Percentiles rank a stretch among this genome's conserved stretches.
phyloP scores from a whole-genome alignment of 2,329 filamentous ascomycete genomes.

The Ascochyta lentis region DNA sequence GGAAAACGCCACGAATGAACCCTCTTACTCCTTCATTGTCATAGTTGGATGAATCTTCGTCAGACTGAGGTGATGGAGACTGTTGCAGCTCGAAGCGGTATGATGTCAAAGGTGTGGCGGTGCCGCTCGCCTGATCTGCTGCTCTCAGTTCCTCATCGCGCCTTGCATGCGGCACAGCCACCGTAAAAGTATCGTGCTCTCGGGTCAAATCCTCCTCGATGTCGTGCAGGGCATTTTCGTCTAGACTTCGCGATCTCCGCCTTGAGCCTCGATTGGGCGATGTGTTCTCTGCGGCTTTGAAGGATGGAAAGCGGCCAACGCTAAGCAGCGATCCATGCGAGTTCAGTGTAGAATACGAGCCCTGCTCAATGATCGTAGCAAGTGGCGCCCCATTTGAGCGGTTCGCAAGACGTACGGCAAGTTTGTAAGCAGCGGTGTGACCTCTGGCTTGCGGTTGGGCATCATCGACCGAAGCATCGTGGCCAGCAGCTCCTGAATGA shows the following conservation, averaged over 20 bases:
- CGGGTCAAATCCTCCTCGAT: conserved; percentile 25
- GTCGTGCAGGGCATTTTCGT: conserved; percentile 24
- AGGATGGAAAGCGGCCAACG: conserved; percentile 26
- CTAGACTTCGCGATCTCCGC: conserved; percentile 25
- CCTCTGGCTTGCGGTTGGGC: conserved; percentile 26
- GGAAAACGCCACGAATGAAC: conserved; percentile 32
- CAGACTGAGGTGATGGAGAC: conserved; percentile 10
- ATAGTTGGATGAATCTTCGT: conserved; percentile 6
- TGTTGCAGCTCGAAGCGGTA: conserved; percentile 6
- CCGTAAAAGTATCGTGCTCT: conserved; percentile 12
- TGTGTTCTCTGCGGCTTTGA: conserved; percentile 22
- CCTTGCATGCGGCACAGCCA: conserved; percentile 4
- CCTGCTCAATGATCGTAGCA: conserved; percentile 54
- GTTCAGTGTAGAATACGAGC: conserved; percentile 50
- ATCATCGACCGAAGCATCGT: conserved; percentile 8
- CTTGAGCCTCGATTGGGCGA: conserved; percentile 23
- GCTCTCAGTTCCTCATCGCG: conserved; percentile 1
- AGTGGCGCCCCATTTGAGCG: conserved; percentile 47
- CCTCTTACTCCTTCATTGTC: conserved; percentile 25
- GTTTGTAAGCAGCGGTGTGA: conserved; percentile 32
- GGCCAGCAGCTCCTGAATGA: conserved; percentile 1
- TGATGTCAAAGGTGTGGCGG: conserved; percentile 19
- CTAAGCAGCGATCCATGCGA: conserved; percentile 41
- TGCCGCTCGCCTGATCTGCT: conserved; percentile 8
- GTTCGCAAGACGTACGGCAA: conserved; percentile 36